phyloP scores from a whole-genome alignment of 2,329 filamentous ascomycete species.

The Drechslerella dactyloides region DNA sequence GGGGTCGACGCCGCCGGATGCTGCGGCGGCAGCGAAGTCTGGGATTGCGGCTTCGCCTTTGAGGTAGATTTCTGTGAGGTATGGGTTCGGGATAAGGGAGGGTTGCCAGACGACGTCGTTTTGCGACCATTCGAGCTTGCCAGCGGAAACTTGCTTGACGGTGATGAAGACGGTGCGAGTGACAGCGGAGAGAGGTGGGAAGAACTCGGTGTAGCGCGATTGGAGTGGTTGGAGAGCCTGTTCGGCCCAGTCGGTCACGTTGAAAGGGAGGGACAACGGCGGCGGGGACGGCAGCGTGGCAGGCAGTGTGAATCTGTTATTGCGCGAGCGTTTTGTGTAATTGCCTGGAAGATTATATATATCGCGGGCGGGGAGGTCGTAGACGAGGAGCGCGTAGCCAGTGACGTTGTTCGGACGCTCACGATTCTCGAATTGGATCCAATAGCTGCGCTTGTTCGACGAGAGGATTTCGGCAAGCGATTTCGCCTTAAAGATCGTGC shows the following conservation, averaged over 20 bases:
- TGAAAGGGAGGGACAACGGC: constrained; percentile 57
- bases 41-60: constrained; percentile 62
- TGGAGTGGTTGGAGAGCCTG: constrained; percentile 61
- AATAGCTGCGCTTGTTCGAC: constrained; percentile 58
- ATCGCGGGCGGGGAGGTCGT: constrained; percentile 54
- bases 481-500: constrained; percentile 65
- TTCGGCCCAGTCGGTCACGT: constrained; percentile 60
- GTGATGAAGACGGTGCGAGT: constrained; percentile 63
- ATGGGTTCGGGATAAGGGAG: constrained; percentile 58
- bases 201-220: constrained; percentile 53
- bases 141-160: constrained; percentile 59
- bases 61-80: constrained; percentile 64
- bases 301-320: constrained; percentile 40
- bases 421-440: constrained; percentile 63
- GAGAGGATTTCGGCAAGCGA: constrained; percentile 47
- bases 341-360: background rate
- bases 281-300: constrained; percentile 55
- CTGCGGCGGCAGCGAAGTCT: constrained; percentile 63
- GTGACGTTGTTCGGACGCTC: constrained; percentile 61
- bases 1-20: constrained; percentile 65
- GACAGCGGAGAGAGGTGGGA: constrained; percentile 61
- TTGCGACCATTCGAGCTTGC: constrained; percentile 57
- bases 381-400: constrained; percentile 64
- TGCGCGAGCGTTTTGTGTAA: background rate
- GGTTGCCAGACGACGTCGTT: constrained; percentile 63